A percentile compares a stretch with the other conserved stretches of the same genome.
Evolutionary conservation across 1,284 basidiomycete species (phyloP).

Genomic region (Puccinia hordei): DNA sequence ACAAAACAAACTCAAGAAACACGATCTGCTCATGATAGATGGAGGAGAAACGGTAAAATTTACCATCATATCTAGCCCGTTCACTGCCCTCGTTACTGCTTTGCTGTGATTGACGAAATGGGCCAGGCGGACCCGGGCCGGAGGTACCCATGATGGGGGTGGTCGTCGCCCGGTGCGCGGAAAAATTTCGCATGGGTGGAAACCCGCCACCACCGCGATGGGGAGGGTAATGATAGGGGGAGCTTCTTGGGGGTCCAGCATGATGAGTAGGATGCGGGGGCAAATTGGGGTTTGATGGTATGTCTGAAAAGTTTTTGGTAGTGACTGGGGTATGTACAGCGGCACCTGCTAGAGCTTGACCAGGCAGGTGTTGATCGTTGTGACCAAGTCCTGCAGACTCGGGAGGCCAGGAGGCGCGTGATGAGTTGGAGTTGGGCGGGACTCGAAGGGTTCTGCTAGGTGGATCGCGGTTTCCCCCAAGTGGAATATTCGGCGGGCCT

Average conservation of each 20-base stretch:
- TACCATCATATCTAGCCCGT: conserved; percentile 44
- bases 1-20: too few relatives aligned
- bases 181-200: conserved; percentile 19
- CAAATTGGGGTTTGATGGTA: conserved; percentile 7
- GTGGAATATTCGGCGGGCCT: background rate
- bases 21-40: background rate
- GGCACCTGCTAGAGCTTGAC: background rate
- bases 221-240: background rate
- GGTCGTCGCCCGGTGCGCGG: background rate
- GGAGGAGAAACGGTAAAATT: background rate
- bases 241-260: background rate
- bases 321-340: background rate
- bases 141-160: conserved; percentile 34
- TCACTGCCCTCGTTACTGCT: conserved; percentile 10
- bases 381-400: background rate
- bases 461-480: background rate
- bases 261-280: background rate
- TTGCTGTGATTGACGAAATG: conserved; percentile 24
- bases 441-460: background rate
- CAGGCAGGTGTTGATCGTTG: background rate
- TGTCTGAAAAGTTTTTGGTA: background rate
- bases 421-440: background rate
- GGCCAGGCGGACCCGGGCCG: conserved; percentile 38
- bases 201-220: conserved; percentile 2
- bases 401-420: conserved; percentile 35